Conservation (phyloP, 768 basidiomycete genomes). For the Kockovaella imperatae region DNA sequence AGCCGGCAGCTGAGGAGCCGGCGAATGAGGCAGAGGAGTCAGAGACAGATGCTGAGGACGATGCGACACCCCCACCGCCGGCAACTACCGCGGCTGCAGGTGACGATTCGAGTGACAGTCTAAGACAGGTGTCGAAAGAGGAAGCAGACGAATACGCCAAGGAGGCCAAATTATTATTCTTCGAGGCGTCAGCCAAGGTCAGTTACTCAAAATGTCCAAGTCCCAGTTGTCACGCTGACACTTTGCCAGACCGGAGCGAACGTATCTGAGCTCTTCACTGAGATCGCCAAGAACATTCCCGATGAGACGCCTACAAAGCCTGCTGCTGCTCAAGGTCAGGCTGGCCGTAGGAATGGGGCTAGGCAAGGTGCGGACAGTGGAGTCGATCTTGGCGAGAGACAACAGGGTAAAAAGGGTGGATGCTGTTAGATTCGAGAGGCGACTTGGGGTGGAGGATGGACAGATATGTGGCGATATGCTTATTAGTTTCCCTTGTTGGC, state of each 20-base stretch:
- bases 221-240: background rate
- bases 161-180: constrained; percentile 89
- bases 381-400: constrained; percentile 43
- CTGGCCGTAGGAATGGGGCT: constrained; percentile 9
- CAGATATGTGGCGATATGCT: too few relatives aligned
- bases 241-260: constrained; percentile 50
- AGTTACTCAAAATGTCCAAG: constrained; percentile 56
- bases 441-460: too few relatives aligned
- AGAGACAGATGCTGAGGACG: constrained; percentile 18
- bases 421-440: constrained; percentile 42
- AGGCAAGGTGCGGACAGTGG: constrained; percentile 7
- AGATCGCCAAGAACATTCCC: constrained; percentile 86
- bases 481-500: too few relatives aligned
- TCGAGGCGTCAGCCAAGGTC: constrained; percentile 86
- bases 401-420: constrained; percentile 40
- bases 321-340: constrained; percentile 51
- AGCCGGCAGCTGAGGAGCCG: constrained; percentile 46
- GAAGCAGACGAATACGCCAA: constrained; percentile 95
- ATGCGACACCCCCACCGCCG: constrained; percentile 5
- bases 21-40: constrained; percentile 49
- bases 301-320: constrained; percentile 83
- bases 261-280: constrained; percentile 92
- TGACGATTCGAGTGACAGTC: constrained; percentile 10
- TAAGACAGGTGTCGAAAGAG: constrained; percentile 80
- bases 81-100: constrained; percentile 4